phyloP scores from a whole-genome alignment of 225 moss, liverwort and hornwort genomes.

The Physcomitrium patens region DNA sequence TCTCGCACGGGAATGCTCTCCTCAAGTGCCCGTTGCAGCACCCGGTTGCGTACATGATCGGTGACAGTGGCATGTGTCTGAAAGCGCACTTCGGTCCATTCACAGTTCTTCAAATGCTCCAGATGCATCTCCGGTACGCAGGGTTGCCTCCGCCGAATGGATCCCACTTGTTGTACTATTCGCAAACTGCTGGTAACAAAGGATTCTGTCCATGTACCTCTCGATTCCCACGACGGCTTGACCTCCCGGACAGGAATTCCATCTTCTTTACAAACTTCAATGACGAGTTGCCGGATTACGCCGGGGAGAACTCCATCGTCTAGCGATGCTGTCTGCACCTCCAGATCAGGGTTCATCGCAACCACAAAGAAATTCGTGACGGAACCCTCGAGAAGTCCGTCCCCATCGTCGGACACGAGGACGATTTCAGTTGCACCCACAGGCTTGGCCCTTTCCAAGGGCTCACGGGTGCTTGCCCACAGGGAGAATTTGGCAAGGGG shows the following conservation, averaged over 20 bases:
- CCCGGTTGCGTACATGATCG: conserved; percentile 37
- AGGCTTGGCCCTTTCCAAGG: conserved; percentile 65
- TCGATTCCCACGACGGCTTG: conserved; percentile 43
- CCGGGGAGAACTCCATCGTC: conserved; percentile 70
- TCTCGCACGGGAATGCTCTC: conserved; percentile 28
- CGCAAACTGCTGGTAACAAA: conserved; percentile 50
- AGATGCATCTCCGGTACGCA: conserved; percentile 26
- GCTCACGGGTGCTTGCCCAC: conserved; percentile 70
- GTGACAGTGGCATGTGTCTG: conserved; percentile 21
- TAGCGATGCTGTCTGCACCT: conserved; percentile 75
- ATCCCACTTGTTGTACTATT: conserved; percentile 43
- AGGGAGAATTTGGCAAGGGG: conserved; percentile 75
- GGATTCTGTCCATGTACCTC: conserved; percentile 36
- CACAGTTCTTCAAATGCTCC: conserved; percentile 22
- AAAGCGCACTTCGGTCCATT: conserved; percentile 39
- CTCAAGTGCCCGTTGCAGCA: conserved; percentile 40
- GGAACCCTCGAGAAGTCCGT: conserved; percentile 70
- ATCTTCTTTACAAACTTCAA: conserved; percentile 44
- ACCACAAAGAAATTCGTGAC: conserved; percentile 89
- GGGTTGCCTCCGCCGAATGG: conserved; percentile 29
- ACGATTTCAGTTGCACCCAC: conserved; percentile 60
- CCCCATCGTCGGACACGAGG: conserved; percentile 79
- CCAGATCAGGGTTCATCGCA: conserved; percentile 39
- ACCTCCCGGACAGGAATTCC: conserved; percentile 30
- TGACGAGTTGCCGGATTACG: conserved; percentile 64